A percentile compares a stretch with the other conserved stretches of the same genome.
phyloP scores from a whole-genome alignment of 768 basidiomycete genomes.

The Cystobasidium onofrii region DNA sequence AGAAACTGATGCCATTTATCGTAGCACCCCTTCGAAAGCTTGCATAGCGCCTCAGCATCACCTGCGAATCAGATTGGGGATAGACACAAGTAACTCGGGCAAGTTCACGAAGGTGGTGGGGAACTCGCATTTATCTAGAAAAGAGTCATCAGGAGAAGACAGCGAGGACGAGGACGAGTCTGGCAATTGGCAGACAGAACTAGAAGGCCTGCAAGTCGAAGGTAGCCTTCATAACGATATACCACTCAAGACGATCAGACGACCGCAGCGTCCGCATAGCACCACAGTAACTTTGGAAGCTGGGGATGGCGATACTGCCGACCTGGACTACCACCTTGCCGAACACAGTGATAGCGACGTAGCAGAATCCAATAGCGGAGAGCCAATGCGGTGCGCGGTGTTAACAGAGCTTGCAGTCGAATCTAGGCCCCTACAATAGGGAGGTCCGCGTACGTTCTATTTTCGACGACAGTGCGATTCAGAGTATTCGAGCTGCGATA shows the following conservation, averaged over 20 bases:
- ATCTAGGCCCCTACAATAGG: too few species aligned
- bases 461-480: conserved; percentile 1
- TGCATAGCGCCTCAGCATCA: conserved; percentile 36
- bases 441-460: neutral
- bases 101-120: neutral
- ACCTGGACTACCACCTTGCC: neutral
- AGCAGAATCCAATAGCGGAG: too few species aligned
- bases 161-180: neutral
- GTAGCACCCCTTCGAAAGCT: too few species aligned
- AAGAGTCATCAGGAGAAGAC: neutral
- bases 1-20: too few species aligned
- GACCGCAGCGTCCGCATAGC: neutral
- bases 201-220: neutral
- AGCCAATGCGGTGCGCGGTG: too few species aligned
- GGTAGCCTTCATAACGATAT: neutral
- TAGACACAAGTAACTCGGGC: conserved; percentile 12
- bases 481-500: neutral
- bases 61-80: conserved; percentile 37
- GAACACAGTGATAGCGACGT: neutral
- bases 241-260: neutral
- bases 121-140: neutral
- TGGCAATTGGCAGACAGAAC: neutral
- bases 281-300: neutral
- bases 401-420: neutral
- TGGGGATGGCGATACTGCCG: neutral